Evolutionary conservation across 371 early-diverging fungal species (phyloP).

Genomic region (Lichtheimia corymbifera): DNA sequence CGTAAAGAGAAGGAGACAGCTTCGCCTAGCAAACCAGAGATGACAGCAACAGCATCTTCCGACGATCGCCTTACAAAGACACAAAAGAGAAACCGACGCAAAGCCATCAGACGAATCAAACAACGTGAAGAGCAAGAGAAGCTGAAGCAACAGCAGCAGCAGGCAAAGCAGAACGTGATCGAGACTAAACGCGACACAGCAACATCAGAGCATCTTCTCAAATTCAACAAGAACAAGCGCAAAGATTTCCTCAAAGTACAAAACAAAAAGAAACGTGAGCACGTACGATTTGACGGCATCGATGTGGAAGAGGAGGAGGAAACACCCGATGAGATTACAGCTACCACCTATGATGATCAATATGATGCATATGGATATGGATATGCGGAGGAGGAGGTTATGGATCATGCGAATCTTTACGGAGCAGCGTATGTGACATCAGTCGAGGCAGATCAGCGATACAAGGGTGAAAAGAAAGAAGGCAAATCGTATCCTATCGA

Average conservation of each 20-base stretch:
- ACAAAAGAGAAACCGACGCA: neutral
- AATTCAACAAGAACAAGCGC: neutral
- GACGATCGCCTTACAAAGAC: neutral
- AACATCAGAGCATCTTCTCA: neutral
- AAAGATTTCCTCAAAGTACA: neutral
- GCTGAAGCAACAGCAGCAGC: neutral
- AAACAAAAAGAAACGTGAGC: constrained; percentile 1
- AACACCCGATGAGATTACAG: no score
- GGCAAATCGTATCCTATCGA: neutral
- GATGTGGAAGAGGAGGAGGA: neutral
- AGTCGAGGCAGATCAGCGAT: neutral
- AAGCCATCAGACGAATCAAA: neutral
- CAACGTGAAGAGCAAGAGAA: neutral
- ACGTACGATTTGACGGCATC: neutral
- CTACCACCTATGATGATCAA: no score
- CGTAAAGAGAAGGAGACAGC: neutral
- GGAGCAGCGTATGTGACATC: constrained; percentile 2
- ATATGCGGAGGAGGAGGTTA: neutral
- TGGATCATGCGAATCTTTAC: neutral
- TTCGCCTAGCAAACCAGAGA: neutral
- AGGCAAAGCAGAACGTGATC: neutral
- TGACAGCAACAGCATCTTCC: neutral
- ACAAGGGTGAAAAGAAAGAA: neutral
- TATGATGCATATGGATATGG: no score
- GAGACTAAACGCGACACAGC: neutral